Percentiles rank a stretch among this genome's conserved stretches.
Conservation (phyloP, 2,329 filamentous ascomycete genomes). For the Clarireedia paspali region DNA sequence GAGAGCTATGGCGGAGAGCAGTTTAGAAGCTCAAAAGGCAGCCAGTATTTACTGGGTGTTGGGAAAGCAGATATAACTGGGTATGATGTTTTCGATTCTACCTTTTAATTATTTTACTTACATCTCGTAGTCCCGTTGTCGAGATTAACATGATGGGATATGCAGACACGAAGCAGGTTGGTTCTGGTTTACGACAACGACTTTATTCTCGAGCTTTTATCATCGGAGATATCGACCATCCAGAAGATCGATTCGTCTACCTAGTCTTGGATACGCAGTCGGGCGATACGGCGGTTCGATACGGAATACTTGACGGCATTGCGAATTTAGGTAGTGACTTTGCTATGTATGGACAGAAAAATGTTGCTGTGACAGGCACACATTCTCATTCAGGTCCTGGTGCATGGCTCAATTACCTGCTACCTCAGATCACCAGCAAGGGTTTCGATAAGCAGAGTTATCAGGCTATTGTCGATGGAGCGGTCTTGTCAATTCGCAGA, state of each 20-base stretch:
- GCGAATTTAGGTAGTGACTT: conserved; percentile 63
- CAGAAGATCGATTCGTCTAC: conserved; percentile 73
- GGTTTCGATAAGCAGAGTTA: conserved; percentile 87
- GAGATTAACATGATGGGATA: conserved; percentile 91
- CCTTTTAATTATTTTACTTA: conserved; percentile 11
- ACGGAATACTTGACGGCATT: conserved; percentile 77
- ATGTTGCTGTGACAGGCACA: conserved; percentile 84
- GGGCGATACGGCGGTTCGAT: conserved; percentile 80
- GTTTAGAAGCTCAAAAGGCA: conserved; percentile 13
- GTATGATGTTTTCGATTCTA: conserved; percentile 32
- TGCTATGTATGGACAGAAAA: conserved; percentile 66
- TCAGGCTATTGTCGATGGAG: conserved; percentile 79
- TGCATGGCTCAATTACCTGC: conserved; percentile 88
- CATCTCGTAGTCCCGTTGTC: conserved; percentile 59
- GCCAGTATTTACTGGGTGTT: conserved; percentile 54
- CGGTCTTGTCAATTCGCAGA: conserved; percentile 70
- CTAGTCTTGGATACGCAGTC: conserved; percentile 80
- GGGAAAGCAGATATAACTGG: conserved; percentile 69
- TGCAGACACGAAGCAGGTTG: conserved; percentile 74
- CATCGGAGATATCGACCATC: conserved; percentile 58
- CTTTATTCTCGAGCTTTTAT: conserved; percentile 88
- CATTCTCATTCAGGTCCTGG: conserved; percentile 89
- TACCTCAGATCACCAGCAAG: conserved; percentile 82
- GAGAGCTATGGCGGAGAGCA: conserved; percentile 1
- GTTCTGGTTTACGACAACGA: conserved; percentile 77